phyloP scores from a whole-genome alignment of 2,329 filamentous ascomycete genomes.

The Alternaria infectoria region DNA sequence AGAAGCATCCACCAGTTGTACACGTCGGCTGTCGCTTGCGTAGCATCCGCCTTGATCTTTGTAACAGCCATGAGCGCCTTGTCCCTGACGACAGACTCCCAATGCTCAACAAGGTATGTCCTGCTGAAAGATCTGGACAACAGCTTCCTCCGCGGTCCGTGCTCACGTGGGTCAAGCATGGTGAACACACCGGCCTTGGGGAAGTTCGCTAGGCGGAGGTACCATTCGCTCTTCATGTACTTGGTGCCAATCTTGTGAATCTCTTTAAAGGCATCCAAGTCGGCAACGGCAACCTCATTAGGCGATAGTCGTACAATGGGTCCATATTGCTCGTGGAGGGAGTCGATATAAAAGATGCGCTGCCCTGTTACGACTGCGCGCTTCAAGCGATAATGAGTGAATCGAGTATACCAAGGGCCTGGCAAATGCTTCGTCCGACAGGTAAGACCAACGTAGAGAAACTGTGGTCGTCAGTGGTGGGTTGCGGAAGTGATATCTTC shows the following conservation, averaged over 20 bases:
- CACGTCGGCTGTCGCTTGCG: conserved; percentile 37
- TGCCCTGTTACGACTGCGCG: conserved; percentile 46
- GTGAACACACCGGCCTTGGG: conserved; percentile 44
- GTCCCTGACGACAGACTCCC: conserved; percentile 45
- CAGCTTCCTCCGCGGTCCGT: conserved; percentile 44
- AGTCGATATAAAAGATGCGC: conserved; percentile 49
- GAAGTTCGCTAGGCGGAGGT: conserved; percentile 30
- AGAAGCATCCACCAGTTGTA: conserved; percentile 50
- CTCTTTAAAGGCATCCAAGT: conserved; percentile 36
- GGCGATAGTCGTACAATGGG: conserved; percentile 42
- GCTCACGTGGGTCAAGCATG: conserved; percentile 44
- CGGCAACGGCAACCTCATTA: conserved; percentile 37
- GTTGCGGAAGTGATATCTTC: not conserved
- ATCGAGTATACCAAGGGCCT: conserved; percentile 41
- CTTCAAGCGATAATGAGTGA: conserved; percentile 47
- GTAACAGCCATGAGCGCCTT: conserved; percentile 41
- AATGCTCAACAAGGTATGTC: conserved; percentile 44
- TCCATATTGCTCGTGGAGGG: conserved; percentile 44
- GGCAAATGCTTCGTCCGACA: conserved; percentile 36
- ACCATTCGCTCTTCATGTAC: conserved; percentile 40
- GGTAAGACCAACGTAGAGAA: conserved; percentile 30
- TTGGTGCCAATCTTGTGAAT: conserved; percentile 40
- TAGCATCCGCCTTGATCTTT: conserved; percentile 37
- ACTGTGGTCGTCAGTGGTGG: conserved; percentile 13
- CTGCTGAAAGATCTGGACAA: conserved; percentile 48